These are phyloP conservation scores for Rhodomyrtus psidioides DNA, from an alignment of 441 rosid genomes.

Conservation along the genomic window DNA sequence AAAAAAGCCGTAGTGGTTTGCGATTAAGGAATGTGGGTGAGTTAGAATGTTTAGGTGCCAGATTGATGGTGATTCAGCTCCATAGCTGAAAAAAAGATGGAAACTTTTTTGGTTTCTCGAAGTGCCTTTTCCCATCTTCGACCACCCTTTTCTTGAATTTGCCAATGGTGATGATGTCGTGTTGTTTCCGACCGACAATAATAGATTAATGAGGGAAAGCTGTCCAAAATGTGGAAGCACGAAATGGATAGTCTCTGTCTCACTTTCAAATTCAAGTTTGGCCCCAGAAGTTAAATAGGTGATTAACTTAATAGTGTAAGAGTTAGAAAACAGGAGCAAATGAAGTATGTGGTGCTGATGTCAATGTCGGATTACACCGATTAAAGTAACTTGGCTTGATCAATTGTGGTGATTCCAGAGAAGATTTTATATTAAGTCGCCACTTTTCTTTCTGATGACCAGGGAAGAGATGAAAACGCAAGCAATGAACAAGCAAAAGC, in stretches of 20 bases:
- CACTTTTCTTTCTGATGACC: constrained; percentile 3
- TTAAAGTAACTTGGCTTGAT: not conserved
- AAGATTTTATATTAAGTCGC: not conserved
- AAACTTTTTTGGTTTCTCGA: not conserved
- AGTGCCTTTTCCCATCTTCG: not conserved
- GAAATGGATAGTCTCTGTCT: not conserved
- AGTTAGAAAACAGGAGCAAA: not conserved
- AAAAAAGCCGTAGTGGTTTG: not conserved
- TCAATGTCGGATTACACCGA: not conserved
- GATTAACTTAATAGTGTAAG: not conserved
- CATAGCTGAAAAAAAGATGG: not conserved
- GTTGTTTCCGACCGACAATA: not conserved
- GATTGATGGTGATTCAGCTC: not conserved
- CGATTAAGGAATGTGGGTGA: not conserved
- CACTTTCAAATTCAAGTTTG: not conserved
- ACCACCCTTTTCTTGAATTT: not conserved
- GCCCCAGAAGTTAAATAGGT: not conserved
- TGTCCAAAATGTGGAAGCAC: not conserved
- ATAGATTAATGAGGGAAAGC: not conserved
- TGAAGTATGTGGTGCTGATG: not conserved
- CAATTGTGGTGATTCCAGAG: not conserved
- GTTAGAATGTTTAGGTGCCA: not conserved
- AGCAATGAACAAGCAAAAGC: not conserved
- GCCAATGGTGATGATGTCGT: not conserved
- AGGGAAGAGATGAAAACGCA: constrained; percentile 20